Conservation (phyloP, 345 rosid species). For the Linum usitatissimum region DNA sequence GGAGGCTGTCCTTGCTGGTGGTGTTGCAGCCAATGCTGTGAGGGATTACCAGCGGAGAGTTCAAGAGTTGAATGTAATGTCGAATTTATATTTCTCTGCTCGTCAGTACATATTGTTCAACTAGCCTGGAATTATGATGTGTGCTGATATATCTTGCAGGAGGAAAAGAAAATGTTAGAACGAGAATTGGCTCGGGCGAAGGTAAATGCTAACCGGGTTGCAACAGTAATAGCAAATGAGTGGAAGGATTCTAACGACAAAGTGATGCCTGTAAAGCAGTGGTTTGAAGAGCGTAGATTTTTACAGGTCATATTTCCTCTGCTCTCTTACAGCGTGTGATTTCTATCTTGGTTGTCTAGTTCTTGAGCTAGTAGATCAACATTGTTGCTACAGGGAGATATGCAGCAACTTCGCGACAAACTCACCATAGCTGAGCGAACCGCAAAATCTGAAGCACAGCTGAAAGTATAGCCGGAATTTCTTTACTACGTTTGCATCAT, state of each 20-base stretch:
- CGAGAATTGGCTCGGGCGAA: slow-evolving; percentile 44
- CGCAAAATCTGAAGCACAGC: slow-evolving; percentile 39
- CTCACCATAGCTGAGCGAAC: slow-evolving; percentile 35
- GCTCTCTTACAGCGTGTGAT: neutral
- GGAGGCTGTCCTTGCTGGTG: slow-evolving; percentile 45
- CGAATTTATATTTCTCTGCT: slow-evolving; percentile 6
- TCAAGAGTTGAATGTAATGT: slow-evolving; percentile 37
- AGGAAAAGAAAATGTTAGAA: slow-evolving; percentile 36
- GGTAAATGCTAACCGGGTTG: slow-evolving; percentile 39
- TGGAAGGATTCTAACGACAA: slow-evolving; percentile 47
- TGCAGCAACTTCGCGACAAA: slow-evolving; percentile 42
- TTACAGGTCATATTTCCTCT: slow-evolving; percentile 23
- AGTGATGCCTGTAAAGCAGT: slow-evolving; percentile 42
- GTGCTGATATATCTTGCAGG: slow-evolving; percentile 15
- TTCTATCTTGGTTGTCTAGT: no score
- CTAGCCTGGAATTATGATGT: slow-evolving; percentile 5
- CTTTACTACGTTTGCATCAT: neutral
- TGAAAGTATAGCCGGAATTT: slow-evolving; percentile 24
- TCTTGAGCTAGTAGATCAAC: neutral
- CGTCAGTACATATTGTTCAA: slow-evolving; percentile 16
- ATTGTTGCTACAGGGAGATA: slow-evolving; percentile 29
- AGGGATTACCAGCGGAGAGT: slow-evolving; percentile 39
- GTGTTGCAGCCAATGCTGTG: slow-evolving; percentile 46
- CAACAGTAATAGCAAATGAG: slow-evolving; percentile 44
- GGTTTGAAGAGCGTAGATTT: slow-evolving; percentile 40